Percentiles rank a stretch among this genome's conserved stretches.
phyloP scores from a whole-genome alignment of 164 flowering plant genomes.

The Tetrastigma voinierianum region DNA sequence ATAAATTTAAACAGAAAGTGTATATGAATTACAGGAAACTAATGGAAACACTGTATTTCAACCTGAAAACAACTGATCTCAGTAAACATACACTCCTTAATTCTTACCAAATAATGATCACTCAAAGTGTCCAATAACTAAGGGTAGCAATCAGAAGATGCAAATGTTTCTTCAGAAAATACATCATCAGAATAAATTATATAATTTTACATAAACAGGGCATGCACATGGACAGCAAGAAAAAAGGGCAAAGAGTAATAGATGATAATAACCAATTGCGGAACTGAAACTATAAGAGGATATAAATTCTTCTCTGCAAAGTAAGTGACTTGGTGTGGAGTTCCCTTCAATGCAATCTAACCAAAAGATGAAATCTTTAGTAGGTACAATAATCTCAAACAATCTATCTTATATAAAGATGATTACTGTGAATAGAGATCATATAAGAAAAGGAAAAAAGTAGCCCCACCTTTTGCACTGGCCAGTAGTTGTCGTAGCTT shows the following conservation, averaged over 20 bases:
- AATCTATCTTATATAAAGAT: background rate
- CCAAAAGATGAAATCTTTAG: conserved; percentile 6
- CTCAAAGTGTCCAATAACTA: too few relatives aligned
- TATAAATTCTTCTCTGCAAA: conserved; percentile 91
- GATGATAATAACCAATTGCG: conserved; percentile 57
- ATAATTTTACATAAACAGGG: too few relatives aligned
- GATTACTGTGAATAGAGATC: background rate
- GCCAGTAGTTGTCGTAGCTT: conserved; percentile 94
- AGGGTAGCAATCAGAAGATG: too few relatives aligned
- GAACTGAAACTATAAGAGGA: conserved; percentile 88
- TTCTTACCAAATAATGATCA: too few relatives aligned
- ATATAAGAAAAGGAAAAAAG: conserved; percentile 1
- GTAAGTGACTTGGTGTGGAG: conserved; percentile 98
- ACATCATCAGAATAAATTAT: too few relatives aligned
- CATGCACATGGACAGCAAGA: background rate
- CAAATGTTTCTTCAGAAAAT: too few relatives aligned
- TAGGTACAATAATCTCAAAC: background rate
- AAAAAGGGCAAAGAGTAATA: background rate
- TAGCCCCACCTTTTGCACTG: conserved; percentile 92
- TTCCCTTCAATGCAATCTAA: conserved; percentile 88
- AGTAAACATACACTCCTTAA: too few relatives aligned
- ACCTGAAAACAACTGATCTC: too few relatives aligned
- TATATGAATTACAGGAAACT: too few relatives aligned
- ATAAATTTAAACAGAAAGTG: too few relatives aligned
- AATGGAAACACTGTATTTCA: too few relatives aligned